phyloP scores from a whole-genome alignment of 2,329 filamentous ascomycete species.

The Ustilaginoidea virens region DNA sequence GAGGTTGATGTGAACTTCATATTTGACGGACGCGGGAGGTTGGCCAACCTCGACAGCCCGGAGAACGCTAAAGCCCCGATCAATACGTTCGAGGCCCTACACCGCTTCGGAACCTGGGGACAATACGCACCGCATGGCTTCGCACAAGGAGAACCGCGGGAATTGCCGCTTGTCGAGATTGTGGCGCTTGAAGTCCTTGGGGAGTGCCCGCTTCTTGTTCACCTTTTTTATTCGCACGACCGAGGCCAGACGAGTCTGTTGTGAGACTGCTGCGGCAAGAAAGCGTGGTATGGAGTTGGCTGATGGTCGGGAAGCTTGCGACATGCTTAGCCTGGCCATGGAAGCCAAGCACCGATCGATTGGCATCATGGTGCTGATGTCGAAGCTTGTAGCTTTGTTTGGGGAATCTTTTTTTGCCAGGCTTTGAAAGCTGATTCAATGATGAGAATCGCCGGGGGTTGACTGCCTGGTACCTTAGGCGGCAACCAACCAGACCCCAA shows the following conservation, averaged over 20 bases:
- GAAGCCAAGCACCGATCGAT: slow-evolving; percentile 38
- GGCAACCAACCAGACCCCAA: too few species aligned
- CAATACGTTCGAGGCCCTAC: not conserved
- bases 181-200: slow-evolving; percentile 52
- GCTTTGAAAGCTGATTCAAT: too few species aligned
- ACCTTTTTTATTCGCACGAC: slow-evolving; percentile 33
- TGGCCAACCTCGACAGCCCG: slow-evolving; percentile 84
- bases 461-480: slow-evolving; percentile 14
- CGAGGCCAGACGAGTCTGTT: slow-evolving; percentile 28
- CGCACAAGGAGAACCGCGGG: slow-evolving; percentile 62
- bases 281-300: slow-evolving; percentile 30
- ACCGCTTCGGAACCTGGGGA: not conserved
- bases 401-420: not conserved
- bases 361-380: slow-evolving; percentile 28
- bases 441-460: too few species aligned
- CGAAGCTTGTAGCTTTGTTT: slow-evolving; percentile 13
- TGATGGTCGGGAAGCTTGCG: slow-evolving; percentile 25
- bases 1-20: slow-evolving; percentile 75
- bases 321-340: slow-evolving; percentile 33
- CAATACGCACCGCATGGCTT: slow-evolving; percentile 79
- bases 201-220: slow-evolving; percentile 40
- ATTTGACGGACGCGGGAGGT: slow-evolving; percentile 59
- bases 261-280: slow-evolving; percentile 29
- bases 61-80: slow-evolving; percentile 49
- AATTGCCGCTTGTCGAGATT: slow-evolving; percentile 47